These are phyloP conservation scores for Pythium angustatum DNA, from an alignment of 352 stramenopile genomes.

Conservation along the genomic window DNA sequence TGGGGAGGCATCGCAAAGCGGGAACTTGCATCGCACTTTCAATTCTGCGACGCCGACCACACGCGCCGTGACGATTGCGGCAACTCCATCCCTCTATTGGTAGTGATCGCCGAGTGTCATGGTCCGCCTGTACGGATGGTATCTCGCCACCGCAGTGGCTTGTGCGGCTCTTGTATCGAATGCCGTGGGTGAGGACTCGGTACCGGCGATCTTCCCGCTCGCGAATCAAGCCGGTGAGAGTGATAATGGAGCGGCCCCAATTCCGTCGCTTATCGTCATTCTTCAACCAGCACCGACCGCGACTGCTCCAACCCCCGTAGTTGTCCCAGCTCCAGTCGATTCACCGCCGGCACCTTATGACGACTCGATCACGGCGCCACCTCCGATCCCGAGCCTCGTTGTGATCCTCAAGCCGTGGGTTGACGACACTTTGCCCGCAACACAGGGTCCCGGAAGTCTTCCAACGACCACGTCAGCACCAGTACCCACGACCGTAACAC, in stretches of 20 bases:
- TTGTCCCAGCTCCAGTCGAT: background rate
- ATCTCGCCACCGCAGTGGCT: background rate
- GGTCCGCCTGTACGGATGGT: constrained; percentile 22
- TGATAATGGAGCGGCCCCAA: background rate
- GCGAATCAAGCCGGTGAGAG: background rate
- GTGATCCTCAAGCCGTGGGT: constrained; percentile 15
- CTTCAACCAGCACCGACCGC: constrained; percentile 5
- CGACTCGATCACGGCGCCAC: background rate
- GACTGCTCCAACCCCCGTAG: background rate
- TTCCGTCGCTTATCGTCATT: constrained; percentile 15
- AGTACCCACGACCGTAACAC: background rate
- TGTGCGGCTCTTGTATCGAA: constrained; percentile 1
- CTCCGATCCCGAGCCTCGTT: constrained; percentile 16
- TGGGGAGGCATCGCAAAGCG: background rate
- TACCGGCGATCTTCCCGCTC: background rate
- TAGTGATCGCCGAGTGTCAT: background rate
- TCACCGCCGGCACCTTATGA: background rate
- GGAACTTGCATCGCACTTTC: background rate
- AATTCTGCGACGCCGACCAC: background rate
- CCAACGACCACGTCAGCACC: background rate
- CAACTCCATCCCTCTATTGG: background rate
- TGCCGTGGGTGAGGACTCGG: background rate
- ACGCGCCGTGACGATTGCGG: background rate
- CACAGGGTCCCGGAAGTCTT: background rate
- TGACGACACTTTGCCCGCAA: background rate